Evolutionary conservation across 2,329 filamentous ascomycete species (phyloP).

Genomic region (Pyrenochaeta sp.): DNA sequence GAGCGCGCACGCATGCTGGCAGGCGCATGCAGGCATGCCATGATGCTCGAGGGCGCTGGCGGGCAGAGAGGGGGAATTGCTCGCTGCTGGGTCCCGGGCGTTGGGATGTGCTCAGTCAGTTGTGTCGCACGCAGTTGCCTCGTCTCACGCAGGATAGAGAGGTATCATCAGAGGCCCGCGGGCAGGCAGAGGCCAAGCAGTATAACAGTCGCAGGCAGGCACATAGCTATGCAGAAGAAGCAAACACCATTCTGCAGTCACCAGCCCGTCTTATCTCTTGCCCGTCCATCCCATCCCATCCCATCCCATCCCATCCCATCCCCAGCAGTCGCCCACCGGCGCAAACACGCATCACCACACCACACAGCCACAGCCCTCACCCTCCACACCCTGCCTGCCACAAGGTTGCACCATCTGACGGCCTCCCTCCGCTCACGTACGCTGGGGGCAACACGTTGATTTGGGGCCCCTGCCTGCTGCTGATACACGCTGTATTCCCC

Average conservation of each 20-base stretch:
- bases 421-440: constrained; percentile 20
- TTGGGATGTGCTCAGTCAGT: constrained; percentile 3
- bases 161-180: too few relatives aligned
- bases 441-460: constrained; percentile 3
- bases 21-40: constrained; percentile 2
- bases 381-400: too few relatives aligned
- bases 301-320: not conserved
- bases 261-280: too few relatives aligned
- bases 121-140: constrained; percentile 12
- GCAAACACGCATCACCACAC: too few relatives aligned
- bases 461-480: constrained; percentile 17
- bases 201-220: constrained; percentile 7
- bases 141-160: too few relatives aligned
- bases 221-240: not conserved
- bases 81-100: not conserved
- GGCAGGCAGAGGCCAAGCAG: too few relatives aligned
- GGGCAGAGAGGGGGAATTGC: constrained; percentile 3
- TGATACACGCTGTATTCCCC: constrained; percentile 18
- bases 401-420: constrained; percentile 21
- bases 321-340: constrained; percentile 9
- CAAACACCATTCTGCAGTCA: too few relatives aligned
- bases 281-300: too few relatives aligned
- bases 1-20: constrained; percentile 1
- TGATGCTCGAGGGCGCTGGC: constrained; percentile 4
- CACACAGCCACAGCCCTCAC: constrained; percentile 12